Conservation (phyloP, 1,139 yeast species). For the Magnusiomyces suaveolens region DNA sequence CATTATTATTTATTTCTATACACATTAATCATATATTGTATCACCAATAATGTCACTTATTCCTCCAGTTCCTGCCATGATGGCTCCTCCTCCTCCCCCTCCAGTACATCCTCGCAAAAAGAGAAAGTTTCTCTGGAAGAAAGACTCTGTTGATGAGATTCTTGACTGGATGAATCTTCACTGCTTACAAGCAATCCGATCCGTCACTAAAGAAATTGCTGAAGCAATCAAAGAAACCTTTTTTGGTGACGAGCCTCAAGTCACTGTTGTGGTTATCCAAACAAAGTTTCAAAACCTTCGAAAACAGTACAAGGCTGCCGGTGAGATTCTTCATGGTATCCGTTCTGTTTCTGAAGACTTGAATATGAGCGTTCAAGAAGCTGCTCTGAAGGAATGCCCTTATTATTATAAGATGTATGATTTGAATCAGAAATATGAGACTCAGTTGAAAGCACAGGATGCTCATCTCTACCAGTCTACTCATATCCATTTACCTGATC, state of each 20-base stretch:
- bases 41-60: neutral
- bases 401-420: slow-evolving; percentile 4
- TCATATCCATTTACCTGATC: neutral
- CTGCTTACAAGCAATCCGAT: slow-evolving; percentile 4
- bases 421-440: slow-evolving; percentile 1
- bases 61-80: neutral
- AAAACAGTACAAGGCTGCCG: slow-evolving; percentile 6
- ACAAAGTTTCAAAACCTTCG: slow-evolving; percentile 5
- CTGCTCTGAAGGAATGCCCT: slow-evolving; percentile 5
- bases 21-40: neutral
- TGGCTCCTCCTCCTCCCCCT: neutral
- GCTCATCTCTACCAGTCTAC: slow-evolving; percentile 4
- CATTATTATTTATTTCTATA: neutral
- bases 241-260: slow-evolving; percentile 1
- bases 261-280: slow-evolving; percentile 6
- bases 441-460: slow-evolving; percentile 4
- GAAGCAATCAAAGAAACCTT: slow-evolving; percentile 6
- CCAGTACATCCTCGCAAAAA: slow-evolving; percentile 3
- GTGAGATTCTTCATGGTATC: slow-evolving; percentile 2
- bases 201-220: slow-evolving; percentile 6
- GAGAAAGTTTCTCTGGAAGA: slow-evolving; percentile 6
- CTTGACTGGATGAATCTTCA: slow-evolving; percentile 5
- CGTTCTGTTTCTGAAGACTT: neutral
- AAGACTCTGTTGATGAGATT: slow-evolving; percentile 6
- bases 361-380: neutral